These are phyloP conservation scores for Lachnellula cervina DNA, from an alignment of 2,329 filamentous ascomycete species.

Conservation along the genomic window DNA sequence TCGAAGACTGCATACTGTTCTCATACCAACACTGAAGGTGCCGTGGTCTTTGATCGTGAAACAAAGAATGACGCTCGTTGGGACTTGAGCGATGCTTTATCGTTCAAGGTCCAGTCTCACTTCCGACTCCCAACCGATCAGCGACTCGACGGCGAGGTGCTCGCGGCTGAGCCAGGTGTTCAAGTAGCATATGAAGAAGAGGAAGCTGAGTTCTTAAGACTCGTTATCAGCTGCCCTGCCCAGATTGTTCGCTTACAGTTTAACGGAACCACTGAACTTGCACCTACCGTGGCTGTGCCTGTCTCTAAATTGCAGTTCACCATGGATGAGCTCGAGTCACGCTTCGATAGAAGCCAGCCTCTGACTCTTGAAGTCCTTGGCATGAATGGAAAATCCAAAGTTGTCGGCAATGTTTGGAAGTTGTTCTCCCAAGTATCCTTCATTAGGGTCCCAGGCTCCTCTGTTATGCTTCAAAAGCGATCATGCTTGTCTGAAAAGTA, in stretches of 20 bases:
- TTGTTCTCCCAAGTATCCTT: constrained; percentile 30
- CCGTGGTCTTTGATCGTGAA: constrained; percentile 33
- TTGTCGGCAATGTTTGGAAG: constrained; percentile 32
- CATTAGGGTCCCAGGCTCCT: constrained; percentile 37
- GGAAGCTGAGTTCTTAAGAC: constrained; percentile 3
- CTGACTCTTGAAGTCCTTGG: constrained; percentile 34
- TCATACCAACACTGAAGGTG: constrained; percentile 21
- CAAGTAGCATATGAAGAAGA: constrained; percentile 15
- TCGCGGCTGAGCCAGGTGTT: constrained; percentile 6
- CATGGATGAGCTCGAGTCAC: constrained; percentile 28
- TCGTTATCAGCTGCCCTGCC: constrained; percentile 22
- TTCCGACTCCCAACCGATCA: constrained; percentile 61
- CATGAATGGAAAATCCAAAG: constrained; percentile 38
- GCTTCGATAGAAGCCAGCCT: constrained; percentile 29
- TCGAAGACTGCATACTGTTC: constrained; percentile 33
- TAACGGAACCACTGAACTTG: constrained; percentile 18
- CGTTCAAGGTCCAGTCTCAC: constrained; percentile 63
- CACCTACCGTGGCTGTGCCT: constrained; percentile 19
- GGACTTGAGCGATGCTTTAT: constrained; percentile 63
- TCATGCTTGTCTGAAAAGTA: constrained; percentile 3
- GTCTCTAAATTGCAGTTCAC: constrained; percentile 20
- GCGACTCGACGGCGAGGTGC: constrained; percentile 28
- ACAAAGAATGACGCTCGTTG: constrained; percentile 57
- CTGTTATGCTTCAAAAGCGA: constrained; percentile 35
- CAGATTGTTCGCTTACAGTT: constrained; percentile 31